Percentiles rank a stretch among this genome's conserved stretches.
Conservation (phyloP, 331 rosid genomes). For the Saraca asoca region DNA sequence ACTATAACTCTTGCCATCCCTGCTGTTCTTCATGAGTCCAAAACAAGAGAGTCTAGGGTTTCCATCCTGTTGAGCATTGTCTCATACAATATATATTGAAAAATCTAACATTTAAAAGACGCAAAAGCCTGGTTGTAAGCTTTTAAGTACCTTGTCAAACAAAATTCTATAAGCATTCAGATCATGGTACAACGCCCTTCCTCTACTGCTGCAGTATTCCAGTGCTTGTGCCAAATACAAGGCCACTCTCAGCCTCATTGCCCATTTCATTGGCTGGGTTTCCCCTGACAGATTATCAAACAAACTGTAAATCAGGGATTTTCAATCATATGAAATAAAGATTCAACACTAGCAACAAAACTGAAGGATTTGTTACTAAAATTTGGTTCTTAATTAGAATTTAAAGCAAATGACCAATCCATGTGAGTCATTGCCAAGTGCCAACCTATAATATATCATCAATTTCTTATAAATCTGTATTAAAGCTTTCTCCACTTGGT, state of each 20-base stretch:
- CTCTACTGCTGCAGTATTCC: slow-evolving; percentile 73
- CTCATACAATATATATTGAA: slow-evolving; percentile 26
- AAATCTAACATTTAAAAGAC: slow-evolving; percentile 1
- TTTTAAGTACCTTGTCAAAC: slow-evolving; percentile 61
- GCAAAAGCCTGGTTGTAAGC: slow-evolving; percentile 1
- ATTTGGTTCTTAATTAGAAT: slow-evolving; percentile 2
- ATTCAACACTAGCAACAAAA: slow-evolving; percentile 18
- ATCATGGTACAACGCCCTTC: slow-evolving; percentile 76
- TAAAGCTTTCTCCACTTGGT: background rate
- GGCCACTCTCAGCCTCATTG: slow-evolving; percentile 99
- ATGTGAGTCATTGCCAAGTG: slow-evolving; percentile 4
- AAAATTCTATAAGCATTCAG: slow-evolving; percentile 83
- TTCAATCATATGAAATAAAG: background rate
- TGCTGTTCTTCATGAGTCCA: slow-evolving; percentile 86
- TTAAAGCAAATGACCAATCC: slow-evolving; percentile 22
- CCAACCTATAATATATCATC: slow-evolving; percentile 4
- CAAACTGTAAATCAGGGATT: slow-evolving; percentile 32
- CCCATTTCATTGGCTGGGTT: slow-evolving; percentile 96
- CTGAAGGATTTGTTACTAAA: slow-evolving; percentile 20
- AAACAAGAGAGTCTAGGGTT: slow-evolving; percentile 81
- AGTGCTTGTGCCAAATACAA: slow-evolving; percentile 91
- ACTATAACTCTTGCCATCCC: slow-evolving; percentile 84
- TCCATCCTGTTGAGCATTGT: slow-evolving; percentile 56
- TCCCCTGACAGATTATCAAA: slow-evolving; percentile 68
- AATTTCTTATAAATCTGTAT: background rate